Evolutionary conservation across 2,329 filamentous ascomycete species (phyloP), one percentile per base, ranked within the genome.

Genomic region (Onygenales sp.): DNA sequence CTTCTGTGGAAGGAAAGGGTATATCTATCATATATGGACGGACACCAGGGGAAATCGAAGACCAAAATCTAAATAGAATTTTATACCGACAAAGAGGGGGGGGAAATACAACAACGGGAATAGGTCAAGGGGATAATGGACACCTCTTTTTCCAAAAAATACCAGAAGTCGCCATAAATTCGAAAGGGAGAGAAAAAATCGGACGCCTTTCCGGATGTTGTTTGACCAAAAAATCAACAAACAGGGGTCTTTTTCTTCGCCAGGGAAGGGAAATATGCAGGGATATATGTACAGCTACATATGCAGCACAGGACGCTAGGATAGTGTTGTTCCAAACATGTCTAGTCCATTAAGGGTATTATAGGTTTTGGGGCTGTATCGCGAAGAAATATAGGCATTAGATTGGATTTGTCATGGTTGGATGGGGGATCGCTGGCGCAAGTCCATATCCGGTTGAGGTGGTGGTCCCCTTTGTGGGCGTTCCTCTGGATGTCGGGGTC

Each of bases 361-460:
- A 49, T 41, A 41, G 21, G 21, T 3, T 27, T 27, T 27, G 21
- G 21, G 21, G 21, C 5, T 27, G 21, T 27, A 27, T 33, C 32
- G 43, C 13, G 11, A 44, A 17, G 5, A 44, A 35, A 50, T n/a
- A 9, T 38, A 17, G 44, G 13, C 44, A 43, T 49, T 43, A 53
- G 35, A 53, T 53, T 27, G 51, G 51, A 38, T 53, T 57, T 32
- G 43, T 50, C 53, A 57, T 52, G 31, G 52, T 50, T 31, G 50
- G 44, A 35, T 38, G 14, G 13, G 52, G 43, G 1, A 50, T 32
- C 14, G 32, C 41, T 14, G 55, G 45, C 14, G 53, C 45, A 33
- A 50, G 36, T 8, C 50, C 54, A 38, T 42, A 10, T 43, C 31
- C 11, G 14, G 7, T 42, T 7, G 48, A 50, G 7, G 42, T 33